A percentile compares a stretch with the other conserved stretches of the same genome.
These are phyloP conservation scores for Phytophthora nicotianae DNA, from an alignment of 352 stramenopile species.

Conservation along the genomic window DNA sequence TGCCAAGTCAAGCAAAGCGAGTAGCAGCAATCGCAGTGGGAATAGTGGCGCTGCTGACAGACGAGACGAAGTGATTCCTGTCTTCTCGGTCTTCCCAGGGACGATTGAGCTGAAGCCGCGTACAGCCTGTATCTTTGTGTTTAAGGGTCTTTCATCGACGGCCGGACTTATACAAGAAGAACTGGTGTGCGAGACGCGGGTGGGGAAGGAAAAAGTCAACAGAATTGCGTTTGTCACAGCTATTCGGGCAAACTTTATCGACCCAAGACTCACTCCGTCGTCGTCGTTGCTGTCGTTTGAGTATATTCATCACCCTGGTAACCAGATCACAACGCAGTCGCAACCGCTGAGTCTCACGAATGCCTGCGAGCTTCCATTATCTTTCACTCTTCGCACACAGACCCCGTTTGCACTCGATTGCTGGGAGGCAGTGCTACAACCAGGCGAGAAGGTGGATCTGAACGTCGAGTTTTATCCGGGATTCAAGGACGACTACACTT, in stretches of 20 bases:
- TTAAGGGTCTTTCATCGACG: conserved; percentile 80
- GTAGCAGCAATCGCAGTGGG: conserved; percentile 26
- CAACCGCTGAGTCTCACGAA: conserved; percentile 90
- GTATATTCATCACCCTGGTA: conserved; percentile 86
- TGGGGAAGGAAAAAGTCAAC: conserved; percentile 92
- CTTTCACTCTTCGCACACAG: conserved; percentile 90
- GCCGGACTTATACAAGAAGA: conserved; percentile 79
- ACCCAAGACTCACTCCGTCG: conserved; percentile 87
- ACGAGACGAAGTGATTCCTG: conserved; percentile 48
- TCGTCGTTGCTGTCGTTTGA: conserved; percentile 75
- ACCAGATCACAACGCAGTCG: conserved; percentile 64
- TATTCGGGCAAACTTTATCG: conserved; percentile 90
- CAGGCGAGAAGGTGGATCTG: conserved; percentile 77
- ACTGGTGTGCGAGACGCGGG: conserved; percentile 90
- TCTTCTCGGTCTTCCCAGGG: conserved; percentile 91
- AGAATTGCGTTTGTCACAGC: conserved; percentile 90
- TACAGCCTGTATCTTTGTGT: conserved; percentile 94
- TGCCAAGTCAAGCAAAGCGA: conserved; percentile 19
- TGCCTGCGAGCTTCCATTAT: conserved; percentile 84
- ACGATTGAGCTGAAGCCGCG: conserved; percentile 93
- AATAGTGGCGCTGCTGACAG: conserved; percentile 14
- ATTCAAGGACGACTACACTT: conserved; percentile 92
- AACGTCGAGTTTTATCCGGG: conserved; percentile 94
- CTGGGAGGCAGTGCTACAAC: conserved; percentile 89
- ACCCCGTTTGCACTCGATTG: conserved; percentile 92